Percentiles rank a stretch among this genome's conserved stretches.
Conservation (phyloP, 768 basidiomycete genomes). For the Chlorophyllum brunneum region DNA sequence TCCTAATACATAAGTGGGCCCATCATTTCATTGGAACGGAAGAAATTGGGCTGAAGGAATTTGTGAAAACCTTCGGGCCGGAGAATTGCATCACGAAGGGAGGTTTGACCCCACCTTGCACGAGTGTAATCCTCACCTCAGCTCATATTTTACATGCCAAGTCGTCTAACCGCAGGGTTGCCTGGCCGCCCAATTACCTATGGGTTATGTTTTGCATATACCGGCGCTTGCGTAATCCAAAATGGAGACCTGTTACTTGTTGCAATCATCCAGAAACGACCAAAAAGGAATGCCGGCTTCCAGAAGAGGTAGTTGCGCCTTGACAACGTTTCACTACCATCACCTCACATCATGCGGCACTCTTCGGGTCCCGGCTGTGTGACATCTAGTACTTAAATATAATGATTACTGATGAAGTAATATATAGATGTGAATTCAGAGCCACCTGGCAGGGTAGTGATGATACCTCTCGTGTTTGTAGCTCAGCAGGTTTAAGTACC, state of each 20-base stretch:
- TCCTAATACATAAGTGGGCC: no score
- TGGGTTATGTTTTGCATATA: neutral
- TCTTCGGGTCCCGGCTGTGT: neutral
- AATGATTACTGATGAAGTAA: neutral
- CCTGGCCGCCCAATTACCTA: neutral
- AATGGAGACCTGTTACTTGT: constrained; percentile 1
- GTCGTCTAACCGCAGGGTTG: neutral
- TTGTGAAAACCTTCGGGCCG: no score
- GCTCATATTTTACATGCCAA: neutral
- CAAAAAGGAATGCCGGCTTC: neutral
- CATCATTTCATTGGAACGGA: no score
- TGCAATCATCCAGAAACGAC: neutral
- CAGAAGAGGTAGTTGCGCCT: neutral
- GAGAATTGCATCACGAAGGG: no score
- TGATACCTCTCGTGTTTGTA: neutral
- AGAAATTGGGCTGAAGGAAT: no score
- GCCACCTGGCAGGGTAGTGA: neutral
- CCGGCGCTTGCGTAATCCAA: neutral
- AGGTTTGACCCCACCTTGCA: no score
- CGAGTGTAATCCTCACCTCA: no score
- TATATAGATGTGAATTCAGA: neutral
- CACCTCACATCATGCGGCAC: neutral
- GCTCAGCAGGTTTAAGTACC: neutral
- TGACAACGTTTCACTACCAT: neutral
- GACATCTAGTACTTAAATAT: neutral